Conservation (phyloP, 345 rosid species). For the Gossypium herbaceum region DNA sequence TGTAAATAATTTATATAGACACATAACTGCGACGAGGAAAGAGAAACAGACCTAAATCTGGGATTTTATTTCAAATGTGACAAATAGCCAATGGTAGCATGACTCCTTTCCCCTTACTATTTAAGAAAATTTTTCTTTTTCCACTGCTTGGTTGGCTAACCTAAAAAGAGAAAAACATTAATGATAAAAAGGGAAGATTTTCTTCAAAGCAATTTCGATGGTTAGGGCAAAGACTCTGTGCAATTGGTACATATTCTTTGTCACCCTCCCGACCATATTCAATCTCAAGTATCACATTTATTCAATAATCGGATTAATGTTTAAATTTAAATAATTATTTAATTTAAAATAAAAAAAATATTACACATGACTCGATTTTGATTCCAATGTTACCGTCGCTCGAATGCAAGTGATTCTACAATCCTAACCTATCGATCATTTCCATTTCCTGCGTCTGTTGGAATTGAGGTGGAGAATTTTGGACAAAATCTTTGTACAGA, state of each 20-base stretch:
- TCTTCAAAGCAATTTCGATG: constrained; percentile 29
- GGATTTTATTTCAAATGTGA: constrained; percentile 1
- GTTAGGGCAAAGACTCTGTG: constrained; percentile 20
- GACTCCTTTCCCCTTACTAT: background rate
- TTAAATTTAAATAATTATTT: background rate
- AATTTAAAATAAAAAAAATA: background rate
- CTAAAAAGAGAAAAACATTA: constrained; percentile 10
- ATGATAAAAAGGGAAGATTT: constrained; percentile 8
- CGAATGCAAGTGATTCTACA: background rate
- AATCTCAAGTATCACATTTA: background rate
- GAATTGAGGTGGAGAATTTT: background rate
- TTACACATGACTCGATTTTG: background rate
- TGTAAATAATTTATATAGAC: too few species aligned
- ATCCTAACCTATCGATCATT: too few species aligned
- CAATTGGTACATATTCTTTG: constrained; percentile 32
- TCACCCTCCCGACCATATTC: background rate
- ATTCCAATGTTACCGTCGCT: too few species aligned
- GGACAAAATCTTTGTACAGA: background rate
- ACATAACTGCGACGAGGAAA: background rate
- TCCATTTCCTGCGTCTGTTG: background rate
- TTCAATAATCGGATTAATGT: background rate
- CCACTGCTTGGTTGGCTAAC: constrained; percentile 19
- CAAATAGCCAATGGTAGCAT: background rate
- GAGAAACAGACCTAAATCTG: background rate
- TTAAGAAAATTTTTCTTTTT: background rate